Conservation (phyloP, 805 yeast genomes). For the Deakozyma indianensis region DNA sequence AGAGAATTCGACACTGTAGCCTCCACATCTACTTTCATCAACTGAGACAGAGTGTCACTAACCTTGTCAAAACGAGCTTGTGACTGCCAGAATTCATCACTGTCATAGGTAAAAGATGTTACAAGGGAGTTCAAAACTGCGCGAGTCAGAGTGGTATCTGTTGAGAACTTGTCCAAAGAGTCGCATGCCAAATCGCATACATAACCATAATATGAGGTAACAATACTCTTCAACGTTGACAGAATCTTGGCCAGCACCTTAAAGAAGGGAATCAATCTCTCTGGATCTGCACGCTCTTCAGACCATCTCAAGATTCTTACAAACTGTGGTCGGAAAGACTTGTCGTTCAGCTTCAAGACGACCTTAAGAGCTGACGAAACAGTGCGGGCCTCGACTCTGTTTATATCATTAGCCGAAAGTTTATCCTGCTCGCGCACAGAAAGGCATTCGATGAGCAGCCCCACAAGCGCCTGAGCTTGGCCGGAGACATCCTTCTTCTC, state of each 20-base stretch:
- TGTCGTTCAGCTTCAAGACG: slow-evolving; percentile 87
- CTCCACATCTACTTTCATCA: slow-evolving; percentile 47
- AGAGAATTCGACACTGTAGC: slow-evolving; percentile 64
- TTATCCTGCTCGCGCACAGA: slow-evolving; percentile 47
- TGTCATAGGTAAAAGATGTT: slow-evolving; percentile 75
- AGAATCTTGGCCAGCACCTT: slow-evolving; percentile 76
- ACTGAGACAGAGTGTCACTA: slow-evolving; percentile 46
- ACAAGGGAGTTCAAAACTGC: slow-evolving; percentile 57
- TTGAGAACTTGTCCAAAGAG: slow-evolving; percentile 19
- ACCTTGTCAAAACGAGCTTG: slow-evolving; percentile 70
- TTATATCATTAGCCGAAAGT: slow-evolving; percentile 59
- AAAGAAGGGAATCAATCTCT: slow-evolving; percentile 61
- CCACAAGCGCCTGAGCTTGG: slow-evolving; percentile 53
- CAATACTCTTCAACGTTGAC: slow-evolving; percentile 69
- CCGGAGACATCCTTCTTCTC: slow-evolving; percentile 66
- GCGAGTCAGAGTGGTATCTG: slow-evolving; percentile 50
- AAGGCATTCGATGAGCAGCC: slow-evolving; percentile 53
- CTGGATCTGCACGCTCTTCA: slow-evolving; percentile 37
- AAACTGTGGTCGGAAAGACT: slow-evolving; percentile 83
- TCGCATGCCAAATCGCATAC: slow-evolving; percentile 61
- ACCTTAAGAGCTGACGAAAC: slow-evolving; percentile 58
- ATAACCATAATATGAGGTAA: slow-evolving; percentile 80
- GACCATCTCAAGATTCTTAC: slow-evolving; percentile 87
- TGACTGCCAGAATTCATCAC: slow-evolving; percentile 90
- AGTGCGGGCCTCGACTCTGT: slow-evolving; percentile 67